phyloP scores from a whole-genome alignment of 1,284 basidiomycete genomes.

The Ustilago nuda region DNA sequence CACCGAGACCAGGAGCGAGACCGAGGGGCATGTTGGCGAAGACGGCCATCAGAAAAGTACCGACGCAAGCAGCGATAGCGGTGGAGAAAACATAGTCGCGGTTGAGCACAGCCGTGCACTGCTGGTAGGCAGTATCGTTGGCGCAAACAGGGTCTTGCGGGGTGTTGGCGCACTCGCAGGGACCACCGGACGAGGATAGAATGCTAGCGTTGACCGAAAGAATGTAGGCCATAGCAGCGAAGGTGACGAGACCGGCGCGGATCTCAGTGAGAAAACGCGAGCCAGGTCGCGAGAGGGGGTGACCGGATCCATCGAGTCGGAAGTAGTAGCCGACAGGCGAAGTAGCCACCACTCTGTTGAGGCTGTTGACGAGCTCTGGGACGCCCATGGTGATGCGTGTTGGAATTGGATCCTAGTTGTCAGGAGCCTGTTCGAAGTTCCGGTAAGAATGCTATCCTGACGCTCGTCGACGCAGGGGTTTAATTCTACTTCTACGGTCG shows the following conservation, averaged over 20 bases:
- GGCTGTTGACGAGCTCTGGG: conserved; percentile 34
- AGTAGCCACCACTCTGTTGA: conserved; percentile 74
- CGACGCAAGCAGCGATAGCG: conserved; percentile 80
- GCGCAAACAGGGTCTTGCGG: conserved; percentile 70
- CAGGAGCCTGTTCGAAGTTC: neutral
- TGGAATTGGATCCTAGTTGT: neutral
- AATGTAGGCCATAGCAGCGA: conserved; percentile 71
- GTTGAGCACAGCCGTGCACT: conserved; percentile 45
- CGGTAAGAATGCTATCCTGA: neutral
- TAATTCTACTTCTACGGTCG: neutral
- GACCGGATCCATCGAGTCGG: conserved; percentile 83
- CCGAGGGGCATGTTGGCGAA: conserved; percentile 87
- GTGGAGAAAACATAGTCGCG: conserved; percentile 73
- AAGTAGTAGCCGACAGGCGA: conserved; percentile 83
- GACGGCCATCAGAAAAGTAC: conserved; percentile 83
- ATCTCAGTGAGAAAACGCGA: conserved; percentile 75
- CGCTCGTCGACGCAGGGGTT: neutral
- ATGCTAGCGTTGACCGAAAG: conserved; percentile 77
- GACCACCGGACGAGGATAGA: conserved; percentile 80
- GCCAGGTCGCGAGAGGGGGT: conserved; percentile 78
- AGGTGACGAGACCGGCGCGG: conserved; percentile 66
- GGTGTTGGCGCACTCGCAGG: conserved; percentile 77
- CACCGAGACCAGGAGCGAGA: conserved; percentile 71
- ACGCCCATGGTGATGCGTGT: conserved; percentile 27
- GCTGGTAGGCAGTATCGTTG: conserved; percentile 76